Base-by-base conservation (phyloP, 2,329 filamentous ascomycete species). In the Sporothrix variecibatus region DNA sequence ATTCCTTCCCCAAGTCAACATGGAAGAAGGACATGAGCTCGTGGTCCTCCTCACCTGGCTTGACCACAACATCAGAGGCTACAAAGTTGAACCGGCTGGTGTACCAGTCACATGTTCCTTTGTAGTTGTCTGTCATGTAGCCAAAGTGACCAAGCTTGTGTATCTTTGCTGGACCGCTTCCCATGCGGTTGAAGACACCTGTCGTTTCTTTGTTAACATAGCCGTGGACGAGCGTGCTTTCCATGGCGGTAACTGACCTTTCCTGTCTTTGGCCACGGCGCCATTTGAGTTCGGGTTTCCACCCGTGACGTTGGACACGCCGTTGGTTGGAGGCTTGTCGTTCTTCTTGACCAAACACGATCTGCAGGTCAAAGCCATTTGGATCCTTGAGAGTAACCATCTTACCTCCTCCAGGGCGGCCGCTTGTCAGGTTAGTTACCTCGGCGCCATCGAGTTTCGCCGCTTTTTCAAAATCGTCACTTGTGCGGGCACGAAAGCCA, bases 1-100 rank as follows among this genome's bases (percentile, higher is more conserved):
- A 84, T 1, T 81, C 80, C 0, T 80, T 77, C 0, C 87, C 87
- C 1, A 84, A 80, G 75, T 88, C 87, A n/a, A 89, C 81, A 75
- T 88, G 87, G 43, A 84, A 78, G 78, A 89, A 89, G 17, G 71
- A 31, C 71, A 73, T 69, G 3, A 75, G 20, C 11, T 75, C 51
- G 20, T 53, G n/a, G 51, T 53, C 51, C 20, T 20, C 20, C 51
- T 53, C 51, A 6, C 51, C 51, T n/a, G 51, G 51, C 20, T 53
- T 53, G 51, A 53, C 51, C 6, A 53, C 51, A n/a, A 53, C n/a
- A n/a, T 80, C 79, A 2, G 72, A 79, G 6, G 79, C 76, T 67
- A 77, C 78, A 71, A 79, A 74, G 68, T 80, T 80, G 77, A 80
- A 80, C 38, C 77, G 75, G n/a, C 75, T 71, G 8, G 75, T 77